Conservation (phyloP, 2,329 filamentous ascomycete species). For the Colletotrichum siamense region DNA sequence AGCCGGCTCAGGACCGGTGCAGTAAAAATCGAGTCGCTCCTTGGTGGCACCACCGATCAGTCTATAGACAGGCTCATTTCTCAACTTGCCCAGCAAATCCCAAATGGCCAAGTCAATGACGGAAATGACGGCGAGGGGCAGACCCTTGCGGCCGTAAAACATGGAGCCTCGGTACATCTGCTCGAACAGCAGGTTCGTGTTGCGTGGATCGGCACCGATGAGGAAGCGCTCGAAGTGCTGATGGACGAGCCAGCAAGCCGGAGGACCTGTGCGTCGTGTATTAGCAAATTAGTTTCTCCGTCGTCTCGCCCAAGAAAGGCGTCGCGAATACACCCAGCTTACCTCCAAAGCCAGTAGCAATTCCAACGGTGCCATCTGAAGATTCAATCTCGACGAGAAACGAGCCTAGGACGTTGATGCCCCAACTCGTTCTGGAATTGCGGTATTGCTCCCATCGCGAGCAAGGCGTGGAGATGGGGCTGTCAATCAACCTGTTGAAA, state of each 20-base stretch:
- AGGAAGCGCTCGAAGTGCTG: constrained; percentile 95
- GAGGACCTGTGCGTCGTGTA: constrained; percentile 62
- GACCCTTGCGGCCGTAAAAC: constrained; percentile 95
- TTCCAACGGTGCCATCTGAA: constrained; percentile 88
- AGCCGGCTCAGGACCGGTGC: constrained; percentile 84
- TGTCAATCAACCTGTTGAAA: constrained; percentile 80
- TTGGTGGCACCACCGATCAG: constrained; percentile 91
- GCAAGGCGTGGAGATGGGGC: constrained; percentile 91
- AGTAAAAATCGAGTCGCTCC: constrained; percentile 88
- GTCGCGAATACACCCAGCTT: constrained; percentile 23
- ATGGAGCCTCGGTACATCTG: constrained; percentile 96
- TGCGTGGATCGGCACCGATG: constrained; percentile 84
- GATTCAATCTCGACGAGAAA: constrained; percentile 92
- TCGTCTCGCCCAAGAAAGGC: neutral
- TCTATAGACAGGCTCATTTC: constrained; percentile 93
- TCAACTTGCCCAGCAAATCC: constrained; percentile 90
- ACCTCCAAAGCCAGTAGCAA: constrained; percentile 92
- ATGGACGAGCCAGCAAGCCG: constrained; percentile 91
- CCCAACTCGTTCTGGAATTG: constrained; percentile 88
- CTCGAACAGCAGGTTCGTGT: constrained; percentile 92
- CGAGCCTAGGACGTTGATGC: constrained; percentile 92
- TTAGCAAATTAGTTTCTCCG: neutral
- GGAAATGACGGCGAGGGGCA: constrained; percentile 89
- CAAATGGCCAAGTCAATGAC: constrained; percentile 93
- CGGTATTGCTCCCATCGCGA: constrained; percentile 89